Percentiles rank a stretch among this genome's conserved stretches.
Evolutionary conservation across 2,329 filamentous ascomycete species (phyloP).

Genomic region (Stemphylium lycopersici): DNA sequence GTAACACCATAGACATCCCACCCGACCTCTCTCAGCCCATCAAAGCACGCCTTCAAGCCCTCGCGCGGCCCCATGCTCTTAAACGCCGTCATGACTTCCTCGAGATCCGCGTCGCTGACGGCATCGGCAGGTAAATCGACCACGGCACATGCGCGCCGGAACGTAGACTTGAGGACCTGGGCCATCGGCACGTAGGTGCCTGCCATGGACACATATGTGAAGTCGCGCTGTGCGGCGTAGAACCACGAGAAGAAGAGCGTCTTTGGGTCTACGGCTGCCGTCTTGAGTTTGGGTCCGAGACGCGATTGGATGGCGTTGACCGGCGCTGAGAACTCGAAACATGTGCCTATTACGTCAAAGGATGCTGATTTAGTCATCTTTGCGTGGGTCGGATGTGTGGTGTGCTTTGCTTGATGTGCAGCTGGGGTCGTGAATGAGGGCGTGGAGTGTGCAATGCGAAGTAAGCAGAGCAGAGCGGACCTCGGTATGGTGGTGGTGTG

Average conservation of each 20-base stretch:
- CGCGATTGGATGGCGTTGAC: conserved; percentile 25
- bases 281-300: conserved; percentile 20
- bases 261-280: conserved; percentile 23
- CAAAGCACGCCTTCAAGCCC: conserved; percentile 29
- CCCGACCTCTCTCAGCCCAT: conserved; percentile 22
- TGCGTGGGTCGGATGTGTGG: background rate
- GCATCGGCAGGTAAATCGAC: conserved; percentile 25
- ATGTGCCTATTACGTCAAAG: conserved; percentile 37
- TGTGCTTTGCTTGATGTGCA: background rate
- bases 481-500: background rate
- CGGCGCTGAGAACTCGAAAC: conserved; percentile 27
- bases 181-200: conserved; percentile 32
- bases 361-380: conserved; percentile 29
- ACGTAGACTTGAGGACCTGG: conserved; percentile 24
- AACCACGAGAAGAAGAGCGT: conserved; percentile 38
- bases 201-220: conserved; percentile 29
- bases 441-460: background rate
- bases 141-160: conserved; percentile 26
- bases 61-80: conserved; percentile 27
- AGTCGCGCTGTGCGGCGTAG: conserved; percentile 36
- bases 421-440: background rate
- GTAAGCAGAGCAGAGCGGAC: background rate
- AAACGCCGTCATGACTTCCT: conserved; percentile 29
- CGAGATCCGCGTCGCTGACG: conserved; percentile 26
- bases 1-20: conserved; percentile 34